Evolutionary conservation across 352 stramenopile genomes (phyloP).

Genomic region (Globisporangium echinulatum): DNA sequence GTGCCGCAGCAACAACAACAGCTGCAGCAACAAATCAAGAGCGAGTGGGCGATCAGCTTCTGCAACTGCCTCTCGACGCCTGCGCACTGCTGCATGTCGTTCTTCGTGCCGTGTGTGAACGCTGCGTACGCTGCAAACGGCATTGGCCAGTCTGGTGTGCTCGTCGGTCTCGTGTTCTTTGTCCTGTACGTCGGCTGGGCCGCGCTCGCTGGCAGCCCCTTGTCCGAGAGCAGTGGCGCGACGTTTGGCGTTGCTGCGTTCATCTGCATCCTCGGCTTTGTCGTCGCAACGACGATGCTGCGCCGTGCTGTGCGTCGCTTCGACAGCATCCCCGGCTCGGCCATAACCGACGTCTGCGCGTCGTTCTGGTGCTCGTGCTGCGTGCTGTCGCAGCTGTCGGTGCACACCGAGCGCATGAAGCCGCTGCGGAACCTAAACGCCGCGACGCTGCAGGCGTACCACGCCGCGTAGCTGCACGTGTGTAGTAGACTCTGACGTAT

Average conservation of each 20-base stretch:
- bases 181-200: background rate
- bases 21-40: no score
- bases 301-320: background rate
- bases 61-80: conserved; percentile 16
- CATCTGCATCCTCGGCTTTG: background rate
- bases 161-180: conserved; percentile 7
- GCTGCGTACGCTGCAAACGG: conserved; percentile 6
- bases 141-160: conserved; percentile 7
- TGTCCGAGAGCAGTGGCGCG: no score
- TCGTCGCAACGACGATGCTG: background rate
- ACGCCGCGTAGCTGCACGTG: background rate
- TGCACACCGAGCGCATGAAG: conserved; percentile 15
- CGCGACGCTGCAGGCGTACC: conserved; percentile 9
- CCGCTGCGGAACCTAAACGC: conserved; percentile 4
- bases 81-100: conserved; percentile 19
- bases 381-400: conserved; percentile 19
- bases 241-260: no score
- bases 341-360: conserved; percentile 10
- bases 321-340: conserved; percentile 12
- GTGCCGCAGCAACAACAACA: background rate
- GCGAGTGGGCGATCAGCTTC: conserved; percentile 16
- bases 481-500: no score
- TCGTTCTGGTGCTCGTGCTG: conserved; percentile 21
- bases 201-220: no score
- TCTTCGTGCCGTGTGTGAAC: conserved; percentile 16